Conservation (phyloP, 2,329 filamentous ascomycete genomes). For the Aspergillus eucalypticola region DNA sequence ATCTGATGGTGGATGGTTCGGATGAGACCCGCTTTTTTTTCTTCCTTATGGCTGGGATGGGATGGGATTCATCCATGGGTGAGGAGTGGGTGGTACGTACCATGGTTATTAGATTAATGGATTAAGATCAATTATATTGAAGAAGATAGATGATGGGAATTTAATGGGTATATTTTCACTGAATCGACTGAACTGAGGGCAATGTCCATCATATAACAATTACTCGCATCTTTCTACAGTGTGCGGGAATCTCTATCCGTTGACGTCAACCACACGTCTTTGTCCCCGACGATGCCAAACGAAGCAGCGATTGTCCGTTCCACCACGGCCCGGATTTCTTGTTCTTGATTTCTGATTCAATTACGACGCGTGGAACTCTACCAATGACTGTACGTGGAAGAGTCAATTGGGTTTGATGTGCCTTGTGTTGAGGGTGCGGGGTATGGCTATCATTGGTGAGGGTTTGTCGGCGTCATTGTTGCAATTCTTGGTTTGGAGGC, state of each 20-base stretch:
- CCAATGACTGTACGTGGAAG: background rate
- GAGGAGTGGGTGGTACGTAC: background rate
- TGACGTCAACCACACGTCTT: slow-evolving; percentile 13
- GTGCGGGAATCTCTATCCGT: background rate
- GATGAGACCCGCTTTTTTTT: background rate
- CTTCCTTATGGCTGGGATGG: background rate
- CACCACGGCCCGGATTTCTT: background rate
- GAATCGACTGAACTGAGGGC: background rate
- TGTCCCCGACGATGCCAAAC: background rate
- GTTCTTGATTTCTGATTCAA: background rate
- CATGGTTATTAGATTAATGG: background rate
- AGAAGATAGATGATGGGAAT: background rate
- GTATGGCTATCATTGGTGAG: background rate
- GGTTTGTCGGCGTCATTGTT: background rate
- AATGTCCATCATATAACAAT: background rate
- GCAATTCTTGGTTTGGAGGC: background rate
- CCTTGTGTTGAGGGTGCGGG: background rate
- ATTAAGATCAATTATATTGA: too few relatives aligned
- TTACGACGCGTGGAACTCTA: background rate
- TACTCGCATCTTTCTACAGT: background rate
- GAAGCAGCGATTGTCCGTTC: slow-evolving; percentile 4
- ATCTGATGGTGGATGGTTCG: background rate
- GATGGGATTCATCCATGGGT: background rate
- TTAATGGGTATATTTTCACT: too few relatives aligned
- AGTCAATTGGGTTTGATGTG: background rate